Evolutionary conservation across 148 eudicot species (phyloP).

Genomic region (Vaccinium corymbosum): DNA sequence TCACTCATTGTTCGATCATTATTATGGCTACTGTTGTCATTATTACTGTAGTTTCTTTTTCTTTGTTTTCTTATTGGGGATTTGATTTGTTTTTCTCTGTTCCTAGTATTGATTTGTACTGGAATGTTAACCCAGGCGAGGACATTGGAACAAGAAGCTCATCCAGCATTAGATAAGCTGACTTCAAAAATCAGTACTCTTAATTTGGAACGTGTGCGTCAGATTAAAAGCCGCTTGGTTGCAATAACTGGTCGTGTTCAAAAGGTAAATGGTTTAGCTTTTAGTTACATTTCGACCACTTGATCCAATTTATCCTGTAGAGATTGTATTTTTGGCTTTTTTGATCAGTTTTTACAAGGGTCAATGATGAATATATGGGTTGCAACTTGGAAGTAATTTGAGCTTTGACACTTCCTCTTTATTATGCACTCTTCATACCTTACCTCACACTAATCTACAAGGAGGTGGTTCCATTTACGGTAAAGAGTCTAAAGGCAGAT

Average conservation of each 20-base stretch:
- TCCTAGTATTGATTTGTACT: constrained; percentile 11
- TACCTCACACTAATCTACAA: not conserved
- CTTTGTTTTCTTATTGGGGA: constrained; percentile 1
- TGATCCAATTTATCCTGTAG: not conserved
- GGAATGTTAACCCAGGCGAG: constrained; percentile 56
- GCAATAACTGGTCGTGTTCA: constrained; percentile 99
- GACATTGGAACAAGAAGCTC: constrained; percentile 98
- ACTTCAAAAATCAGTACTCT: constrained; percentile 95
- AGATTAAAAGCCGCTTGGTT: constrained; percentile 93
- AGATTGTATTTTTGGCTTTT: not conserved
- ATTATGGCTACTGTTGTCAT: not conserved
- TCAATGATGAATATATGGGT: not conserved
- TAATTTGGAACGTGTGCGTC: constrained; percentile 96
- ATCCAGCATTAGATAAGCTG: constrained; percentile 96
- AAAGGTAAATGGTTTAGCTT: constrained; percentile 50
- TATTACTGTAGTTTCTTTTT: not conserved
- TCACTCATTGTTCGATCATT: not conserved
- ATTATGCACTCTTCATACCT: not conserved
- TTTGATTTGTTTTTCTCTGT: constrained; percentile 5
- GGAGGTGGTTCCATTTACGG: not conserved
- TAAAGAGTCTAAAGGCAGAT: not conserved
- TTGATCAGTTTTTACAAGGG: not conserved
- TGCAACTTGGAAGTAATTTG: not conserved
- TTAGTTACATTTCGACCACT: not conserved
- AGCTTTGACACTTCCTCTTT: not conserved